Evolutionary conservation across 306 rosid genomes (phyloP).

Genomic region (Fagus sylvatica): DNA sequence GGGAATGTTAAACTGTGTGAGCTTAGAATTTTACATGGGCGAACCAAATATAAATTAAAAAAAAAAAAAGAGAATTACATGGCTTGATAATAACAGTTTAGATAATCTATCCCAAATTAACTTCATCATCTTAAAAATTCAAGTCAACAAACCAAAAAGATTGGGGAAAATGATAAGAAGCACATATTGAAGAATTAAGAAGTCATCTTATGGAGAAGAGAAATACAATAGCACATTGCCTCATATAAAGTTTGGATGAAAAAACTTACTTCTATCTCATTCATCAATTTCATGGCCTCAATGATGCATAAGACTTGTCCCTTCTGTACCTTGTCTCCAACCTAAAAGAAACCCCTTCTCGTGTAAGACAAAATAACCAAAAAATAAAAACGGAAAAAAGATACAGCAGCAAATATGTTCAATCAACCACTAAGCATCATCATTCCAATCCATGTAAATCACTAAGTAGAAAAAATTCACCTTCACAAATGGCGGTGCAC

Average conservation of each 20-base stretch:
- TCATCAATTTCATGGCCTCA: conserved; percentile 93
- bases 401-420: conserved; percentile 12
- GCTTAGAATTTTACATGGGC: not conserved
- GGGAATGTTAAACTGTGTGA: not conserved
- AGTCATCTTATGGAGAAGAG: conserved; percentile 20
- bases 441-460: conserved; percentile 1
- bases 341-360: conserved; percentile 44
- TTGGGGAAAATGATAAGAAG: conserved; percentile 11
- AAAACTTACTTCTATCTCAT: conserved; percentile 75
- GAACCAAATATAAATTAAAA: too few relatives aligned
- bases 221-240: not conserved
- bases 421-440: not conserved
- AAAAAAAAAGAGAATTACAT: not conserved
- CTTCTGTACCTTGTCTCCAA: conserved; percentile 75
- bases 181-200: not conserved
- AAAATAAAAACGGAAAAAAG: not conserved
- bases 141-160: conserved; percentile 14
- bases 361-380: not conserved
- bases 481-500: conserved; percentile 77
- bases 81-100: not conserved
- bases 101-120: not conserved
- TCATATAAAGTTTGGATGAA: not conserved
- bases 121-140: not conserved
- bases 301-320: conserved; percentile 75
- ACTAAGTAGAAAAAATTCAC: conserved; percentile 36